Conservation (phyloP, 2,329 filamentous ascomycete species). For the Alternaria consortialis region DNA sequence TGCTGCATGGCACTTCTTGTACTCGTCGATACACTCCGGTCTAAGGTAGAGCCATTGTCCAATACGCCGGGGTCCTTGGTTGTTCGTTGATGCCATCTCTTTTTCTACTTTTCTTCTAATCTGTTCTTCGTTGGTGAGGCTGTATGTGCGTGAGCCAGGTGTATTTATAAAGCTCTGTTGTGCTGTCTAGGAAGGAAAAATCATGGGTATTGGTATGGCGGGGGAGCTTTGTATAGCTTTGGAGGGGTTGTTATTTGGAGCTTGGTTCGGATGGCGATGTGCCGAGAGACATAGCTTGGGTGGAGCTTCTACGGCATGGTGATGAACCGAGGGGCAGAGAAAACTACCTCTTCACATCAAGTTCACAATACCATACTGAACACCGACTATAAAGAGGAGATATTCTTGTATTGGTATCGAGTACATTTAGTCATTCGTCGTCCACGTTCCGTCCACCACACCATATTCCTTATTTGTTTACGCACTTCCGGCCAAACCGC, state of each 20-base stretch:
- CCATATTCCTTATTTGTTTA: slow-evolving; percentile 65
- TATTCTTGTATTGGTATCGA: slow-evolving; percentile 7
- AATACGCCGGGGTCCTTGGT: slow-evolving; percentile 60
- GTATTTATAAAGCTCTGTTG: background rate
- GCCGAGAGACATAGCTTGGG: background rate
- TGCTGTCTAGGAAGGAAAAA: background rate
- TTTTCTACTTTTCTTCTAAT: background rate
- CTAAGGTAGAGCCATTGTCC: slow-evolving; percentile 79
- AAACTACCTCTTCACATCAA: background rate
- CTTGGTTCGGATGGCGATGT: slow-evolving; percentile 1
- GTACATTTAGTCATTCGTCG: slow-evolving; percentile 6
- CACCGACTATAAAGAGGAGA: slow-evolving; percentile 3
- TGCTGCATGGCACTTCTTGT: slow-evolving; percentile 76
- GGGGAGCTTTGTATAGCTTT: slow-evolving; percentile 3
- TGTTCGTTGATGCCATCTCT: background rate
- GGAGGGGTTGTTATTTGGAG: slow-evolving; percentile 1
- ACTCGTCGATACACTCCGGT: slow-evolving; percentile 70
- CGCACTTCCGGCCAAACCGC: slow-evolving; percentile 81
- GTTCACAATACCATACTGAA: background rate
- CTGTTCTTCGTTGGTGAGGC: background rate
- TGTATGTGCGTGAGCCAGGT: background rate
- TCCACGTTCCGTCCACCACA: background rate
- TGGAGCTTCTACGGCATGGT: background rate
- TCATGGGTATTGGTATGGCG: background rate
- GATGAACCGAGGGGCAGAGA: background rate